Evolutionary conservation across 225 moss, liverwort and hornwort species (phyloP).

Genomic region (Takakia lepidozioides): DNA sequence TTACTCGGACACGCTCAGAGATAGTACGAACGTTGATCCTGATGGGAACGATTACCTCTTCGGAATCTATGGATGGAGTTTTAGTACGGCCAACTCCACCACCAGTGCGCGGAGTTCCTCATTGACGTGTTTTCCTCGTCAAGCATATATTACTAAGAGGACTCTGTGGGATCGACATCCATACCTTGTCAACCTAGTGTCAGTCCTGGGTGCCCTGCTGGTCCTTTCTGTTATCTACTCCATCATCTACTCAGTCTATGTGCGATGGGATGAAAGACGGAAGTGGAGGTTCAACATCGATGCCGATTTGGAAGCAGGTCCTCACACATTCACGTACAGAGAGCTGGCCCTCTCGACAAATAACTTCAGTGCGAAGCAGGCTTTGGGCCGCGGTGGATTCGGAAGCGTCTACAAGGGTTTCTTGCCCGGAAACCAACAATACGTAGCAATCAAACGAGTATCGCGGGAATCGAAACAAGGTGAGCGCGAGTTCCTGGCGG

Average conservation of each 20-base stretch:
- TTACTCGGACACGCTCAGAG: background rate
- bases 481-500: background rate
- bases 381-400: background rate
- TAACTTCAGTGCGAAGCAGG: no score
- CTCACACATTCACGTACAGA: background rate
- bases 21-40: background rate
- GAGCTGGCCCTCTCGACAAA: background rate
- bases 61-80: background rate
- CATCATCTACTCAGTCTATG: no score
- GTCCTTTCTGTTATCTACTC: background rate
- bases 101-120: background rate
- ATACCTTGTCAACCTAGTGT: background rate
- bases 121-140: background rate
- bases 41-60: background rate
- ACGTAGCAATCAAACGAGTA: slow-evolving; percentile 1
- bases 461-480: background rate
- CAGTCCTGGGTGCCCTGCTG: background rate
- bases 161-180: background rate
- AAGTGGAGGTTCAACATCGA: background rate
- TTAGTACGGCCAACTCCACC: background rate
- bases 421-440: background rate
- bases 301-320: background rate
- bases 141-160: background rate
- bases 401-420: background rate
- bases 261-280: slow-evolving; percentile 4